phyloP scores from a whole-genome alignment of 192 early-diverging fungal genomes.

The Linnemannia elongata region DNA sequence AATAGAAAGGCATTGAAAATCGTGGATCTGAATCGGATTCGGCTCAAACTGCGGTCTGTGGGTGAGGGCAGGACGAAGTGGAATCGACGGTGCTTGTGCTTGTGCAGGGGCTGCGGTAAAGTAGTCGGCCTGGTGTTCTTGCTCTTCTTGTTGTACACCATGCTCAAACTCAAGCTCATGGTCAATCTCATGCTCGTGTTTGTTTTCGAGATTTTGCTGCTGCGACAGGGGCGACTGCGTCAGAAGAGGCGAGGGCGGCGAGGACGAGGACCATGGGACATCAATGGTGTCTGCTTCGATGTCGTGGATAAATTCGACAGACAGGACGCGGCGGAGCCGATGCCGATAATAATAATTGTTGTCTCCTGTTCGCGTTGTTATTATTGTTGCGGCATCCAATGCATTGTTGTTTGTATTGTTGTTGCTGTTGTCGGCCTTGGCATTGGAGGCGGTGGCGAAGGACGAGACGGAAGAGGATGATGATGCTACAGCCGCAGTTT shows the following conservation, averaged over 20 bases:
- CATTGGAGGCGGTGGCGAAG: not conserved
- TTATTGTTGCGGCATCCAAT: not conserved
- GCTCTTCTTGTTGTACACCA: not conserved
- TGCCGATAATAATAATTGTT: not conserved
- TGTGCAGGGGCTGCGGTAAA: not conserved
- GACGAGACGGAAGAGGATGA: not conserved
- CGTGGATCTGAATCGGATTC: not conserved
- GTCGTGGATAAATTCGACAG: not conserved
- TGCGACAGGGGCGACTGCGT: conserved; percentile 5
- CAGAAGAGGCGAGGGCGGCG: not conserved
- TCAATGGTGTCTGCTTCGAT: conserved; percentile 2
- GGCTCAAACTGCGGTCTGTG: not conserved
- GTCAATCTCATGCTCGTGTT: not conserved
- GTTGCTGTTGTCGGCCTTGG: not conserved
- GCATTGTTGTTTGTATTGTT: not conserved
- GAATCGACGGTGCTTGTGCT: not conserved
- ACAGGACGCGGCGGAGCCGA: conserved; percentile 1
- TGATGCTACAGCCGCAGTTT: not conserved
- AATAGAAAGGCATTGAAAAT: not conserved
- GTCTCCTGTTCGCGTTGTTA: not conserved
- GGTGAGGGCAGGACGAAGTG: not conserved
- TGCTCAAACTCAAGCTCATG: not conserved
- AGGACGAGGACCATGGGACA: conserved; percentile 1
- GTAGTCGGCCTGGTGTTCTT: not conserved
- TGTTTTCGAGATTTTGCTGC: not conserved